These are phyloP conservation scores for Backusella mclennaniae DNA, from an alignment of 192 early-diverging fungal genomes.

Conservation along the genomic window DNA sequence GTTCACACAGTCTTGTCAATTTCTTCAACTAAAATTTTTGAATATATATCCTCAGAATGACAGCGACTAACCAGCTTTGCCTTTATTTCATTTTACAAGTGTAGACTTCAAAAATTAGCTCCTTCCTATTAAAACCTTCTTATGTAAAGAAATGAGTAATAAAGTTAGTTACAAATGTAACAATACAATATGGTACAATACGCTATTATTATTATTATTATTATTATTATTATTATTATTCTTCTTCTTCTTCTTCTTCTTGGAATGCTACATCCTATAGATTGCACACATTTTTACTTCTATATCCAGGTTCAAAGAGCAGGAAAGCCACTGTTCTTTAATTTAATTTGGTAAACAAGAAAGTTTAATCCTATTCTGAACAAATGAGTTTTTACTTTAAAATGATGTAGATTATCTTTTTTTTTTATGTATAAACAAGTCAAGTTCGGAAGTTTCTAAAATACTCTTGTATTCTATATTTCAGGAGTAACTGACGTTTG, in stretches of 20 bases:
- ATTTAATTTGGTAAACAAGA: not conserved
- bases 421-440: not conserved
- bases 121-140: not conserved
- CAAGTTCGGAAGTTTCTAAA: not conserved
- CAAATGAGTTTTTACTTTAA: not conserved
- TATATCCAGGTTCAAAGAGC: not conserved
- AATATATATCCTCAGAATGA: not conserved
- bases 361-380: not conserved
- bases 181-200: not conserved
- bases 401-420: not conserved
- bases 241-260: not conserved
- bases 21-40: not conserved
- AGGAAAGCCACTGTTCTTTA: not conserved
- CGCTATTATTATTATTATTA: not conserved
- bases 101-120: not conserved
- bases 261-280: not conserved
- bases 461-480: not conserved
- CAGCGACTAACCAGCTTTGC: not conserved
- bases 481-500: not conserved
- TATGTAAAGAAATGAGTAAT: not conserved
- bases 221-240: not conserved
- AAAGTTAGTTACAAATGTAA: not conserved
- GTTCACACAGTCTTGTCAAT: not conserved
- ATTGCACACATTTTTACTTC: not conserved
- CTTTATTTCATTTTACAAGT: not conserved